Base-by-base conservation (phyloP, 495 filamentous ascomycete species). In the Hypoxylon crocopeplum region DNA sequence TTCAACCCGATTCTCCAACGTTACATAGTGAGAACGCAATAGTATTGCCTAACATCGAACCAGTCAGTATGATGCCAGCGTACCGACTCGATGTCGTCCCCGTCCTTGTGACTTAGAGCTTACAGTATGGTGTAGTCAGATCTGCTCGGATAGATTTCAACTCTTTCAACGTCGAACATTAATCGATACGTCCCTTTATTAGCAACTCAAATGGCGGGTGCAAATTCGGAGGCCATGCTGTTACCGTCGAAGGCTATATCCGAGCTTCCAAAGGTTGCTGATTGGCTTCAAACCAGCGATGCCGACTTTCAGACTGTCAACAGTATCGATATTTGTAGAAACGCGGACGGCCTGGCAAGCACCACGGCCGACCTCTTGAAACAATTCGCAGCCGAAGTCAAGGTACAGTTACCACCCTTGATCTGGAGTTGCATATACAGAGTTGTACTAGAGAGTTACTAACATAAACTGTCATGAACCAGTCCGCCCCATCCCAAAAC, bases 121-220 rank as follows among this genome's bases (percentile, higher is more conserved):
- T n/a, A n/a, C n/a, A n/a, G n/a, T n/a, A n/a, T n/a, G n/a, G n/a
- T n/a, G n/a, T n/a, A n/a, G n/a, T n/a, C n/a, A n/a, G n/a, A n/a
- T n/a, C n/a, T n/a, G n/a, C n/a, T n/a, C n/a, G n/a, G n/a, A n/a
- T n/a, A n/a, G n/a, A n/a, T n/a, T n/a, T n/a, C n/a, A n/a, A n/a
- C n/a, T n/a, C n/a, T n/a, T n/a, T n/a, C n/a, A n/a, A n/a, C n/a
- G n/a, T n/a, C n/a, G n/a, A n/a, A n/a, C n/a, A n/a, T n/a, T n/a
- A n/a, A n/a, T n/a, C n/a, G n/a, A n/a, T n/a, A n/a, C n/a, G n/a
- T n/a, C n/a, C n/a, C n/a, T n/a, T n/a, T n/a, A n/a, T n/a, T n/a
- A n/a, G n/a, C n/a, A n/a, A n/a, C n/a, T n/a, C n/a, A n/a, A 34
- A 52, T 52, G 48, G 48, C 48, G 11, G 33, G 27, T 24, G 16